These are phyloP conservation scores for Eremothecium cymbalariae DNA, from an alignment of 1,139 yeast species.

Conservation along the genomic window DNA sequence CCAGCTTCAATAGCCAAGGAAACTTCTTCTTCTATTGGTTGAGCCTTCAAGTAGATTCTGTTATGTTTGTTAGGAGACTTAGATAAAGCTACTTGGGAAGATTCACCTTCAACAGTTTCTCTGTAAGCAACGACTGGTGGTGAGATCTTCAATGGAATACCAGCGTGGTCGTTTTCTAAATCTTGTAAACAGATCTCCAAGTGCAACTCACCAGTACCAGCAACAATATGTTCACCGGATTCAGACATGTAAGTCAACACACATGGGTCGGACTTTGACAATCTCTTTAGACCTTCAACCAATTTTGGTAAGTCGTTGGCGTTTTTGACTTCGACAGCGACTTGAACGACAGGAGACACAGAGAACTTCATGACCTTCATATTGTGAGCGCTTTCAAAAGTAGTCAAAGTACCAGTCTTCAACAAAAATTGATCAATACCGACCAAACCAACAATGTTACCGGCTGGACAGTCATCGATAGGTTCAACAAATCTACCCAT, in stretches of 20 bases:
- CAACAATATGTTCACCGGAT: constrained; percentile 99
- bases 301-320: constrained; percentile 99
- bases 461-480: constrained; percentile 99
- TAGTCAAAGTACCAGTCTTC: constrained; percentile 98
- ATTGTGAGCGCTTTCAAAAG: constrained; percentile 96
- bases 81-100: constrained; percentile 92
- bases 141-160: constrained; percentile 95
- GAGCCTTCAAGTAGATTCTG: constrained; percentile 98
- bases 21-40: constrained; percentile 92
- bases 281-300: constrained; percentile 99
- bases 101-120: constrained; percentile 93
- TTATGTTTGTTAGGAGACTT: constrained; percentile 99
- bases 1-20: constrained; percentile 89
- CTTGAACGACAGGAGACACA: constrained; percentile 99
- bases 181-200: constrained; percentile 95
- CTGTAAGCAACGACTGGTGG: constrained; percentile 98
- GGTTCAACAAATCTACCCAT: constrained; percentile 99
- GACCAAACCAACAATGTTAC: constrained; percentile 99
- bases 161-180: constrained; percentile 98
- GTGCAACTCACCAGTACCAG: constrained; percentile 99
- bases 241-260: constrained; percentile 79
- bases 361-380: constrained; percentile 99
- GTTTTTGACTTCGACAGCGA: constrained; percentile 99
- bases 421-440: constrained; percentile 99
- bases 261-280: constrained; percentile 99